Evolutionary conservation across 2,329 filamentous ascomycete species (phyloP).

Genomic region (Ophiostoma himal-ulmi): DNA sequence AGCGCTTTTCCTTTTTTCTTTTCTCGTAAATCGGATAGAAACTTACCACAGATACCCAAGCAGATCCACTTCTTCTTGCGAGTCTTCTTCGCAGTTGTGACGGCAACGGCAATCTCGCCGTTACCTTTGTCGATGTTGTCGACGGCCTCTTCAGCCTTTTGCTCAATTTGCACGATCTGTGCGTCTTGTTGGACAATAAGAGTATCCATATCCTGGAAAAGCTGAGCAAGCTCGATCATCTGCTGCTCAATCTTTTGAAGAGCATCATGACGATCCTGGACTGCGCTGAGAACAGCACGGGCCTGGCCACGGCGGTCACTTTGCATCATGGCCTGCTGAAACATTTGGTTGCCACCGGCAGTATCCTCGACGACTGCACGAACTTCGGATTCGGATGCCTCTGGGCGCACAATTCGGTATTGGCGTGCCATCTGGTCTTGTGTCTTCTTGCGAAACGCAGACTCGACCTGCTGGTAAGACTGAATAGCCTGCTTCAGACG

Average conservation of each 20-base stretch:
- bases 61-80: conserved; percentile 97
- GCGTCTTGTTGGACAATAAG: conserved; percentile 82
- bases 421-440: conserved; percentile 82
- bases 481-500: conserved; percentile 75
- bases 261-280: conserved; percentile 75
- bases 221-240: conserved; percentile 77
- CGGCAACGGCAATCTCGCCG: conserved; percentile 72
- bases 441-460: conserved; percentile 70
- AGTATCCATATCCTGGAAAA: conserved; percentile 86
- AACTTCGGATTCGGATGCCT: conserved; percentile 73
- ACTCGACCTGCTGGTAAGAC: conserved; percentile 74
- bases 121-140: conserved; percentile 82
- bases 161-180: conserved; percentile 72
- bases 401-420: conserved; percentile 80
- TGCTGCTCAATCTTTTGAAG: conserved; percentile 89
- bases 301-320: conserved; percentile 77
- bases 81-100: conserved; percentile 71
- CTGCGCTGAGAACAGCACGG: conserved; percentile 69
- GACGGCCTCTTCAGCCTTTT: conserved; percentile 78
- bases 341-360: conserved; percentile 68
- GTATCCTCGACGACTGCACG: conserved; percentile 68
- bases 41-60: conserved; percentile 64
- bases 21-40: background rate
- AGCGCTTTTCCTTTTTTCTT: background rate
- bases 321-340: conserved; percentile 79